Evolutionary conservation across 2,329 filamentous ascomycete species (phyloP), one percentile per base, ranked within the genome.

Genomic region (Tolypocladium paradoxum): DNA sequence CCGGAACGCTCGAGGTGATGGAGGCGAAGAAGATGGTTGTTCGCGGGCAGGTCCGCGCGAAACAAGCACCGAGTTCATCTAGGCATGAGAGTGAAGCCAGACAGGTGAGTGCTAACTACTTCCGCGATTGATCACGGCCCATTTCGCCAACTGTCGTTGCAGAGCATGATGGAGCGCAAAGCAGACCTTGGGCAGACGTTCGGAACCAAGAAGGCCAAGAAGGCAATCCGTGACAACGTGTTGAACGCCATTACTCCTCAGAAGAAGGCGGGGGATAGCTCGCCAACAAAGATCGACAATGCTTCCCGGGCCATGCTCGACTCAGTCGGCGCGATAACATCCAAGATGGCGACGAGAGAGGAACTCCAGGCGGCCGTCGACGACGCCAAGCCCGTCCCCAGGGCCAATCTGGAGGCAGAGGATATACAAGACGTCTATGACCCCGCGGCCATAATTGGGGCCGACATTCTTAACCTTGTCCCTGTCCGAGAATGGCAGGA

Each of bases 161-260:
- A 84, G 81, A 78, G 73, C 46, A 78, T 78, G 62, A 72, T 78
- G 61, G 79, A 85, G 31, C 79, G 80, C 64, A 81, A 81, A 60
- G 84, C 83, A 60, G 81, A 84, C 2, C 81, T 95, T 14, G 87
- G 87, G 40, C 78, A 87, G 61, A 83, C 85, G 34, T 95, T 95
- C 63, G 89, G 89, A 66, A 92, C 88, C 29, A 90, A 88, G 73
- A 92, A 91, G 70, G 86, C 88, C 24, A 87, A 84, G 75, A 92
- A 91, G 71, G 85, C 82, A 1, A 82, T 93, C 60, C 76, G 78
- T 31, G 79, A 84, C 53, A 76, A 80, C 57, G 82, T 83, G 2
- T 77, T 87, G 61, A 90, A 91, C 63, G 85, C 86, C 20, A 89
- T 92, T 60, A 71, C 70, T 43, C 68, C 74, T 43, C 65, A 67